Evolutionary conservation across 177 flowering plant species (phyloP).

Genomic region (Tripterygium wilfordii): DNA sequence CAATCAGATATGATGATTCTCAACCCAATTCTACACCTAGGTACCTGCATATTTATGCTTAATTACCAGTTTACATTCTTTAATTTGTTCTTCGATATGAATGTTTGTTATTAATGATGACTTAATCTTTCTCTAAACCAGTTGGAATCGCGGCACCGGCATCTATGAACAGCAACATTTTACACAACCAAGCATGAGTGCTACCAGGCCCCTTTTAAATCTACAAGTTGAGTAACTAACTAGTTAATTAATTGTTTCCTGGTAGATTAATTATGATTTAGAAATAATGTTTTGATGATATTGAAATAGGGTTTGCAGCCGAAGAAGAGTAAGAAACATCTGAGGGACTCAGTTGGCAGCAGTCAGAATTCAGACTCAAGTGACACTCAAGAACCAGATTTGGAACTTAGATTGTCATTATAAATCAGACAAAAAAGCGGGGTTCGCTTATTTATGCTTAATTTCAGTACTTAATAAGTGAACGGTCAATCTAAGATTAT

Average conservation of each 20-base stretch:
- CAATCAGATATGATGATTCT: slow-evolving; percentile 45
- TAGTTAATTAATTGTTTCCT: no score
- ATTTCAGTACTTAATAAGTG: no score
- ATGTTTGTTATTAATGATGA: no score
- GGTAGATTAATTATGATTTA: no score
- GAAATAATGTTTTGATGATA: background rate
- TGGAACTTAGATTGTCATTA: slow-evolving; percentile 59
- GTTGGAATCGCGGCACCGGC: slow-evolving; percentile 43
- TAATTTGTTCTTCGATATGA: no score
- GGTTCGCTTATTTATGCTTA: no score
- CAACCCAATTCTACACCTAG: slow-evolving; percentile 38
- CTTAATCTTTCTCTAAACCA: slow-evolving; percentile 14
- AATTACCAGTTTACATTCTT: background rate
- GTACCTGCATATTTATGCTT: slow-evolving; percentile 13
- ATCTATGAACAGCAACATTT: slow-evolving; percentile 29
- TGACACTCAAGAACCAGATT: slow-evolving; percentile 47
- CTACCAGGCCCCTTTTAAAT: slow-evolving; percentile 28
- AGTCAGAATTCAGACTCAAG: slow-evolving; percentile 52
- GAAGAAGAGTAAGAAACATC: slow-evolving; percentile 29
- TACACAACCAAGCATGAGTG: slow-evolving; percentile 32
- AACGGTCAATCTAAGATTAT: no score
- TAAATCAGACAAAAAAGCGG: no score
- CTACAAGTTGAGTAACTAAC: slow-evolving; percentile 27
- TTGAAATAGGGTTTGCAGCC: slow-evolving; percentile 26
- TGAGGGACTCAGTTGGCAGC: slow-evolving; percentile 31